Evolutionary conservation across 768 basidiomycete genomes (phyloP).

Genomic region (Leccinum uliginosum): DNA sequence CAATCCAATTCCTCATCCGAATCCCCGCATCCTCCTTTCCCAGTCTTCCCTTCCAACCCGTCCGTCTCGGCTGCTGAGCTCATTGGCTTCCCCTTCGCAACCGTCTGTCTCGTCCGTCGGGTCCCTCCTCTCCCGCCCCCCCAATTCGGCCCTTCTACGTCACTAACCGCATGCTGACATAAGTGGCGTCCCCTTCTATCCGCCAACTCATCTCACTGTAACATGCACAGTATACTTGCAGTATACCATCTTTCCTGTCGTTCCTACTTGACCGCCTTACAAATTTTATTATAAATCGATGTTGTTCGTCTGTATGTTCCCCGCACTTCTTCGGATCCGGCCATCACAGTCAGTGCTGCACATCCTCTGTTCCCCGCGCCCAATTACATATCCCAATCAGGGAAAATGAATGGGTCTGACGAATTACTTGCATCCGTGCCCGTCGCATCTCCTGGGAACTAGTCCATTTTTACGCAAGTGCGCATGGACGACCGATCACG

Average conservation of each 20-base stretch:
- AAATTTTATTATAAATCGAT: neutral
- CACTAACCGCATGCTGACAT: neutral
- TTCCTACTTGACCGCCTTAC: neutral
- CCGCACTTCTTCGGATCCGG: neutral
- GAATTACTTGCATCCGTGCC: neutral
- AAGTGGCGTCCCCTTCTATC: neutral
- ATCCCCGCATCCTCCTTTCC: conserved; percentile 4
- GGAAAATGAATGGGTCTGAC: neutral
- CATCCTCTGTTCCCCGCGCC: neutral
- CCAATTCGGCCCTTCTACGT: neutral
- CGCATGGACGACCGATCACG: neutral
- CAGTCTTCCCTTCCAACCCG: neutral
- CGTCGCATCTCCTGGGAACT: neutral
- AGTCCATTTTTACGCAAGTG: neutral
- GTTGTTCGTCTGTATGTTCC: neutral
- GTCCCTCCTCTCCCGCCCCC: neutral
- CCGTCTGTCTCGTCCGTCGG: neutral
- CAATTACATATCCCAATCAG: neutral
- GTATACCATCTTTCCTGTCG: neutral
- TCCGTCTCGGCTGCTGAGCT: conserved; percentile 5
- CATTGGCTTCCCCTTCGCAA: neutral
- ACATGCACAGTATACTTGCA: too few relatives aligned
- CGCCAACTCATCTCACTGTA: neutral
- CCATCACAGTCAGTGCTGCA: neutral
- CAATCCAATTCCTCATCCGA: neutral